Evolutionary conservation across 2,329 filamentous ascomycete genomes (phyloP).

Genomic region (Rasamsonia emersonii): DNA sequence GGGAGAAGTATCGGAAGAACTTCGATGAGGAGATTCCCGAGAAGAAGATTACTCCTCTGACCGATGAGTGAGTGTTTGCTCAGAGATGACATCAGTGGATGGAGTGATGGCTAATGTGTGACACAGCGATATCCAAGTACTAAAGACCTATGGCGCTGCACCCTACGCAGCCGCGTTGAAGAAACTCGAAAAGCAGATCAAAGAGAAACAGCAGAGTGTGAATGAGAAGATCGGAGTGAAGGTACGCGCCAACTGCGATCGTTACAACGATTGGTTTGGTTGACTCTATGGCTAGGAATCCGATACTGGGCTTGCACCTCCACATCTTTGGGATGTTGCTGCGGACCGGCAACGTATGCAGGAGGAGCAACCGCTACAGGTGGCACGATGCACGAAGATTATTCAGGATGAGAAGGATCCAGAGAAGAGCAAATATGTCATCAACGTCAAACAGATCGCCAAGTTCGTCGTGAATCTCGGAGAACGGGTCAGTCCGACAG

Average conservation of each 20-base stretch:
- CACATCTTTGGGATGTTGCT: constrained; percentile 97
- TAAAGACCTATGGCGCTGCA: constrained; percentile 97
- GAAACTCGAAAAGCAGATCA: constrained; percentile 98
- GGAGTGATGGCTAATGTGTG: constrained; percentile 24
- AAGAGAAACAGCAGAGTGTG: constrained; percentile 95
- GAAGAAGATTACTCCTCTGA: constrained; percentile 98
- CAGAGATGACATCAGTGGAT: constrained; percentile 1
- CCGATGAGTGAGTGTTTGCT: constrained; percentile 69
- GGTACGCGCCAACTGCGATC: constrained; percentile 17
- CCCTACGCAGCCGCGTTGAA: constrained; percentile 90
- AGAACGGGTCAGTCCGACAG: constrained; percentile 91
- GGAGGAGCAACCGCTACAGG: constrained; percentile 95
- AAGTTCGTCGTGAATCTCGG: constrained; percentile 98
- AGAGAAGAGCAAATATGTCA: constrained; percentile 99
- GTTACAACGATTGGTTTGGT: constrained; percentile 17
- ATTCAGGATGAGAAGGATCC: constrained; percentile 93
- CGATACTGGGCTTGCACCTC: constrained; percentile 93
- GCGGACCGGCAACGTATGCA: constrained; percentile 97
- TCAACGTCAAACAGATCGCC: constrained; percentile 99
- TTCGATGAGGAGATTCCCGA: constrained; percentile 96
- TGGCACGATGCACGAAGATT: constrained; percentile 97
- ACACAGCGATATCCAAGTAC: constrained; percentile 89
- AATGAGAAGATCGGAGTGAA: constrained; percentile 88
- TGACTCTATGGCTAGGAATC: constrained; percentile 68
- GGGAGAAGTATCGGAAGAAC: constrained; percentile 98